Percentiles rank a stretch among this genome's conserved stretches.
These are phyloP conservation scores for Lentinula guzmanii DNA, from an alignment of 768 basidiomycete species.

Conservation along the genomic window DNA sequence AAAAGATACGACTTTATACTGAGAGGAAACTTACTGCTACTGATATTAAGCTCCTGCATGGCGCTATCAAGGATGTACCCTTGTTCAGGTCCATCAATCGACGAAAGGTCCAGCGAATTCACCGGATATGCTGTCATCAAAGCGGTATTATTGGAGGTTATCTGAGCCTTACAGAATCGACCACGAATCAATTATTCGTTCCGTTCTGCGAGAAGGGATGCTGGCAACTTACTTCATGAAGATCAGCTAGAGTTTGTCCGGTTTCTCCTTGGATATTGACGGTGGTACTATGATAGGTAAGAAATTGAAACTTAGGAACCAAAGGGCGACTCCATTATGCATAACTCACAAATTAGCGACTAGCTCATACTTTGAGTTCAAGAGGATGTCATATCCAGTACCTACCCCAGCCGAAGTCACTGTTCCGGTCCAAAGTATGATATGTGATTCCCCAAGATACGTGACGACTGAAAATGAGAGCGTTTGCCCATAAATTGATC, in stretches of 20 bases:
- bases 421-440: background rate
- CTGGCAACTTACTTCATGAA: background rate
- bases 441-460: background rate
- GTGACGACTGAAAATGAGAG: slow-evolving; percentile 1
- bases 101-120: background rate
- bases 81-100: background rate
- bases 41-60: background rate
- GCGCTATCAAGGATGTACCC: slow-evolving; percentile 2
- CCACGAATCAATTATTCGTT: background rate
- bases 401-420: background rate
- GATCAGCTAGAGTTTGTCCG: background rate
- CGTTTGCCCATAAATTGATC: background rate
- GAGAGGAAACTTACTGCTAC: background rate
- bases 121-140: background rate
- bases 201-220: background rate
- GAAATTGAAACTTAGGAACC: background rate
- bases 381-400: background rate
- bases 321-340: background rate
- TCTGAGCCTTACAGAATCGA: background rate
- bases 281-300: background rate
- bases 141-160: background rate
- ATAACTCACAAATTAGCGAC: background rate
- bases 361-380: background rate
- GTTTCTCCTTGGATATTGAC: background rate
- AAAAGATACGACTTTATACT: background rate